phyloP scores from a whole-genome alignment of 495 filamentous ascomycete genomes.

The Aspergillus olivimuriae region DNA sequence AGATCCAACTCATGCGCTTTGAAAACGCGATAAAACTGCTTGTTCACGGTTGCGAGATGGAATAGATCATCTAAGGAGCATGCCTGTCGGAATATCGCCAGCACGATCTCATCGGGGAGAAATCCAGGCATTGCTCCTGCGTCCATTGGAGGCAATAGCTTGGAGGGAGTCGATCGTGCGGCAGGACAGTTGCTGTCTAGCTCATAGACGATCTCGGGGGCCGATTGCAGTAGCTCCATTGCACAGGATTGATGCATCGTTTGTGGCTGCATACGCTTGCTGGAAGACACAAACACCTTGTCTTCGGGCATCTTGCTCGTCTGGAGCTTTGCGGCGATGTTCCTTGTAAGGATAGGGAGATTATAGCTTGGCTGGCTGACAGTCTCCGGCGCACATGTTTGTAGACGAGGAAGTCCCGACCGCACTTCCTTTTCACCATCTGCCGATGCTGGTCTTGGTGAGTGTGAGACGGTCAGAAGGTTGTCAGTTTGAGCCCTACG shows the following conservation, averaged over 20 bases:
- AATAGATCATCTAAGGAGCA: conserved; percentile 53
- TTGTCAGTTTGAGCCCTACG: too few species aligned
- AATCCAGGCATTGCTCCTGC: conserved; percentile 27
- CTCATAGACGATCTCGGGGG: conserved; percentile 30
- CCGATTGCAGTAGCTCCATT: conserved; percentile 13
- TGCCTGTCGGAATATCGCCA: conserved; percentile 45
- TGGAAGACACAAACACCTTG: conserved; percentile 20
- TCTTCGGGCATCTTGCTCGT: conserved; percentile 10
- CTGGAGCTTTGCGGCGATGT: background rate
- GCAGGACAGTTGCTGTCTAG: conserved; percentile 29
- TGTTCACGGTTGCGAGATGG: conserved; percentile 47
- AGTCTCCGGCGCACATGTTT: conserved; percentile 26
- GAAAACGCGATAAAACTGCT: conserved; percentile 54
- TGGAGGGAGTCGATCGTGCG: conserved; percentile 8
- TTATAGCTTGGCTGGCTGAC: background rate
- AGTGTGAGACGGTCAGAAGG: background rate
- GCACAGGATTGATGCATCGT: conserved; percentile 15
- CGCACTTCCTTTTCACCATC: conserved; percentile 21
- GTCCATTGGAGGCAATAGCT: conserved; percentile 9
- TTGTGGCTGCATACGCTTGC: conserved; percentile 10
- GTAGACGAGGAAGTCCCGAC: conserved; percentile 30
- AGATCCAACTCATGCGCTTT: conserved; percentile 53
- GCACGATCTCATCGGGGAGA: conserved; percentile 43
- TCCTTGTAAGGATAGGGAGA: too few species aligned
- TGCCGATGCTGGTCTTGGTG: conserved; percentile 7